Evolutionary conservation across 1,284 basidiomycete species (phyloP).

Genomic region (Serendipita sp.): DNA sequence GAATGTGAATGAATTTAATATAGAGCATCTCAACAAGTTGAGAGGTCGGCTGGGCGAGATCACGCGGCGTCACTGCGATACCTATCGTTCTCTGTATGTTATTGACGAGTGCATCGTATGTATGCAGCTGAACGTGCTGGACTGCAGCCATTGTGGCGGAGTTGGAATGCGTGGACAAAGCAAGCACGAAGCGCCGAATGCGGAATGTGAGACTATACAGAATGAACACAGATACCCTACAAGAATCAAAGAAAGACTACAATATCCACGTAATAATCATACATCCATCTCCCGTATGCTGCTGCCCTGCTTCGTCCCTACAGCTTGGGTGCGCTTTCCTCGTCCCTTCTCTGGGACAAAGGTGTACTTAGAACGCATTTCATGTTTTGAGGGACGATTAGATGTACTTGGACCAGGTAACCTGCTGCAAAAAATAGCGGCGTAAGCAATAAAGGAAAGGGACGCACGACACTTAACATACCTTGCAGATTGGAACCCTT

Average conservation of each 20-base stretch:
- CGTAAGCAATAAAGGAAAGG: no score
- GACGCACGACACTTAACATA: not conserved
- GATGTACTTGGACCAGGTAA: not conserved
- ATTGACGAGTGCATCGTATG: not conserved
- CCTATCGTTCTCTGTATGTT: not conserved
- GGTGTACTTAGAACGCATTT: not conserved
- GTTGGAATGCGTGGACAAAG: not conserved
- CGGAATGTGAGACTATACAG: not conserved
- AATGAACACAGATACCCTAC: not conserved
- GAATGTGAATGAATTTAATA: not conserved
- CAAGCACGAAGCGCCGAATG: no score
- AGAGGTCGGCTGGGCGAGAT: not conserved
- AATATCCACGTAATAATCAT: not conserved
- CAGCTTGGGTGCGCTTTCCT: not conserved
- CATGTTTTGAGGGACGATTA: not conserved
- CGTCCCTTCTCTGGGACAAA: not conserved
- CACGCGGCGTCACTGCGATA: not conserved
- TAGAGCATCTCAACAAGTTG: constrained; percentile 4
- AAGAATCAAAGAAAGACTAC: not conserved
- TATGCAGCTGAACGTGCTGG: not conserved
- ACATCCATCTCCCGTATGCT: not conserved
- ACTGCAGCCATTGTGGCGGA: not conserved
- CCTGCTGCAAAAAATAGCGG: not conserved
- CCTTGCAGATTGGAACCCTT: not conserved
- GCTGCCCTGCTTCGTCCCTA: not conserved